These are phyloP conservation scores for Aeschynomene evenia DNA, from an alignment of 306 rosid species.

Conservation along the genomic window DNA sequence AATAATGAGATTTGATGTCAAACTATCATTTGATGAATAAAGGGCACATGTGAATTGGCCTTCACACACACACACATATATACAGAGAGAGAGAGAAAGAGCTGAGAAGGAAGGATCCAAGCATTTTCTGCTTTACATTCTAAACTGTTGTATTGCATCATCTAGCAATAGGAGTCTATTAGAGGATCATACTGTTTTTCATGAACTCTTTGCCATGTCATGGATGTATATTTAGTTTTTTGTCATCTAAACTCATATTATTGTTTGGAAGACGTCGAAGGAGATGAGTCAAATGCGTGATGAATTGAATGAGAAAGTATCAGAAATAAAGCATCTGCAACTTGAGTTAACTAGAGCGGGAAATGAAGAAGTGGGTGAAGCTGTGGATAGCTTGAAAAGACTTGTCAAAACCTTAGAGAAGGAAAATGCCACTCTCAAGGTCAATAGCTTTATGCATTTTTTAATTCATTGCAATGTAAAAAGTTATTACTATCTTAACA, in stretches of 20 bases:
- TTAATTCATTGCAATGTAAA: background rate
- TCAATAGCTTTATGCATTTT: slow-evolving; percentile 25
- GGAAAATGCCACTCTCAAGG: slow-evolving; percentile 75
- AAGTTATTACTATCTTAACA: background rate
- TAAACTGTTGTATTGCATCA: slow-evolving; percentile 12
- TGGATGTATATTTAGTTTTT: slow-evolving; percentile 17
- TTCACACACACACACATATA: no score
- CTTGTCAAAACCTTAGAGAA: slow-evolving; percentile 57
- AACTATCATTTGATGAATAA: slow-evolving; percentile 11
- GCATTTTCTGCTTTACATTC: background rate
- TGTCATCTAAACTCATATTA: slow-evolving; percentile 29
- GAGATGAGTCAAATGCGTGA: slow-evolving; percentile 47
- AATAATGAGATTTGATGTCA: background rate
- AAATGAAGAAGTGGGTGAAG: slow-evolving; percentile 37
- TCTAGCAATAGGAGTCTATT: background rate
- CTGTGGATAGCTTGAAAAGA: slow-evolving; percentile 50
- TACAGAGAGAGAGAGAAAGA: no score
- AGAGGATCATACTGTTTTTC: background rate
- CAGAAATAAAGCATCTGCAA: slow-evolving; percentile 53
- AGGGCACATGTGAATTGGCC: background rate
- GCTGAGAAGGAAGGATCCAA: background rate
- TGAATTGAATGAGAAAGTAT: slow-evolving; percentile 60
- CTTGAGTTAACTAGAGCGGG: slow-evolving; percentile 51
- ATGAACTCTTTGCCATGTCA: background rate
- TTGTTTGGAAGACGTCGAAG: slow-evolving; percentile 46